Conservation (phyloP, 192 early-diverging fungal genomes). For the Obelidium mucronatum region DNA sequence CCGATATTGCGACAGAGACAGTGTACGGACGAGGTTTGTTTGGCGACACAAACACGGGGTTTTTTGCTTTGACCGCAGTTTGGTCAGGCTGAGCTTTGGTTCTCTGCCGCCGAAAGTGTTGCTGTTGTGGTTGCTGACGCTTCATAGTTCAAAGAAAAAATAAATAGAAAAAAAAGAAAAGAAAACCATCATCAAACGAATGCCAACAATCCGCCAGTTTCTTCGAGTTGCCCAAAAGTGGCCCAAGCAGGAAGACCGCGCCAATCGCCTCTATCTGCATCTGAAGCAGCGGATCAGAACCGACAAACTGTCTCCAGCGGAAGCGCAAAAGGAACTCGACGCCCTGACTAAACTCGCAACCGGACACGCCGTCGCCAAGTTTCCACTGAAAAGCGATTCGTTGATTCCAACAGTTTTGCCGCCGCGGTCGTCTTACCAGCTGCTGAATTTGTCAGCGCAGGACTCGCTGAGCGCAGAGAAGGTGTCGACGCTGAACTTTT, state of each 20-base stretch:
- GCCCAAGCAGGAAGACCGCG: slow-evolving; percentile 24
- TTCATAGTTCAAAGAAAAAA: not conserved
- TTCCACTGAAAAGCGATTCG: not conserved
- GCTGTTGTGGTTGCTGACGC: not conserved
- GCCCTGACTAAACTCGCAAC: not conserved
- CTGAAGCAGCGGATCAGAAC: not conserved
- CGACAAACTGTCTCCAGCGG: not conserved
- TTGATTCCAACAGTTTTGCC: slow-evolving; percentile 6
- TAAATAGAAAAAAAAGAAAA: slow-evolving; percentile 4
- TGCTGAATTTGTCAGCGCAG: slow-evolving; percentile 23
- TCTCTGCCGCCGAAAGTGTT: not conserved
- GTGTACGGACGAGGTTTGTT: slow-evolving; percentile 50
- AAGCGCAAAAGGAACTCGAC: slow-evolving; percentile 8
- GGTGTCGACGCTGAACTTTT: slow-evolving; percentile 22
- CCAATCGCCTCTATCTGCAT: slow-evolving; percentile 9
- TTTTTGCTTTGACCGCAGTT: not conserved
- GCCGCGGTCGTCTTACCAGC: slow-evolving; percentile 9
- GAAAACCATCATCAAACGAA: not conserved
- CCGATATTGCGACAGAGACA: slow-evolving; percentile 70
- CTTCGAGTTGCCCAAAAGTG: slow-evolving; percentile 13
- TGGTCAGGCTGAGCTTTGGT: not conserved
- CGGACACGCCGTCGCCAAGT: not conserved
- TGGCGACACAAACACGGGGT: not conserved
- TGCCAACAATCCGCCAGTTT: not conserved
- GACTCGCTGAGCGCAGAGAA: slow-evolving; percentile 12